Conservation (phyloP, 805 yeast genomes). For the Ogataea corticis region DNA sequence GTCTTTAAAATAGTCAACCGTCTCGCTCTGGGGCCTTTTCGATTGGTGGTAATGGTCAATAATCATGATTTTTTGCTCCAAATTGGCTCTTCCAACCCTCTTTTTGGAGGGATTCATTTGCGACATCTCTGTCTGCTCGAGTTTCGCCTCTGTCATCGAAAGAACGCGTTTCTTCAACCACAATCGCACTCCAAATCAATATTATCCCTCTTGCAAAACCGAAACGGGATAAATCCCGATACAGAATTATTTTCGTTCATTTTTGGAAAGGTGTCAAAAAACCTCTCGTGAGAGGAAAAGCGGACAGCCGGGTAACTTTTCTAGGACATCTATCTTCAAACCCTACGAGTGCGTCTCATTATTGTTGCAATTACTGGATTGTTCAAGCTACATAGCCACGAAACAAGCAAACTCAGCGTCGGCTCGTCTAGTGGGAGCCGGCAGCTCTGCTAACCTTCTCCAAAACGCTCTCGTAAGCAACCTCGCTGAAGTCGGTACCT, state of each 20-base stretch:
- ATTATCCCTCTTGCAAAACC: not conserved
- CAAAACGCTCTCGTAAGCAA: conserved; percentile 88
- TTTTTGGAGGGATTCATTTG: not conserved
- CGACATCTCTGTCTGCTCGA: not conserved
- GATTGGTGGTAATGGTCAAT: conserved; percentile 50
- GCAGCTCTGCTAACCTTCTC: conserved; percentile 87
- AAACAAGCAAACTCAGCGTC: not conserved
- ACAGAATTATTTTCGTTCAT: not conserved
- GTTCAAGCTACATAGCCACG: not conserved
- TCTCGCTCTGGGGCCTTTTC: conserved; percentile 55
- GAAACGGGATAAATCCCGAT: conserved; percentile 5
- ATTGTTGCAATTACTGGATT: too few species aligned
- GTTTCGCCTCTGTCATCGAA: not conserved
- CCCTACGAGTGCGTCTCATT: too few species aligned
- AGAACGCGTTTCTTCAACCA: not conserved
- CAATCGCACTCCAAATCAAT: not conserved
- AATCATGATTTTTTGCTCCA: conserved; percentile 59
- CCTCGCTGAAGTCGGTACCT: conserved; percentile 98
- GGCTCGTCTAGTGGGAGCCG: conserved; percentile 47
- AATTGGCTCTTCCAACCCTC: conserved; percentile 50
- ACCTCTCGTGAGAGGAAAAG: conserved; percentile 1
- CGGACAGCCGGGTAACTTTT: conserved; percentile 4
- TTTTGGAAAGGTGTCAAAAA: not conserved
- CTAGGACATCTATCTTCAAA: not conserved
- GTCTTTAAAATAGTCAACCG: conserved; percentile 53